A percentile compares a stretch with the other conserved stretches of the same genome.
Evolutionary conservation across 768 basidiomycete genomes (phyloP).

Genomic region (Boletus barrowsii): DNA sequence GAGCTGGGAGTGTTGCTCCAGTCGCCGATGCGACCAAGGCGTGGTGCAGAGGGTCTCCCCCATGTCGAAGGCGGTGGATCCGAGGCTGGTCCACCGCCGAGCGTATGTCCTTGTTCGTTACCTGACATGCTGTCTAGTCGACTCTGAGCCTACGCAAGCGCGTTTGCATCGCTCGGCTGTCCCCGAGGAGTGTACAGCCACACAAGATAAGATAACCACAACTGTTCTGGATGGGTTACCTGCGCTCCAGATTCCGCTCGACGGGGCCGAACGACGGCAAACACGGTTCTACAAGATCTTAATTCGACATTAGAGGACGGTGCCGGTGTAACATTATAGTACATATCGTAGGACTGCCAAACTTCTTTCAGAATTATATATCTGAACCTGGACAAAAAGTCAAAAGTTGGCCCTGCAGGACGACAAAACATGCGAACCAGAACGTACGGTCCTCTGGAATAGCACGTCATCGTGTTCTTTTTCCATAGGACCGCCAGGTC

Average conservation of each 20-base stretch:
- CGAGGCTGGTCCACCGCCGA: conserved; percentile 42
- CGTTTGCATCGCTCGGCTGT: background rate
- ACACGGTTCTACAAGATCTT: too few species aligned
- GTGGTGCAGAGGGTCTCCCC: conserved; percentile 39
- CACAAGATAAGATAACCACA: background rate
- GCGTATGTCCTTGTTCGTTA: conserved; percentile 41
- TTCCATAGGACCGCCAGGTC: background rate
- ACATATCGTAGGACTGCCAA: too few species aligned
- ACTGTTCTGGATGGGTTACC: too few species aligned
- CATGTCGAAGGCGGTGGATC: conserved; percentile 51
- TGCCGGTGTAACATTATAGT: too few species aligned
- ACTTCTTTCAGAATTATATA: too few species aligned
- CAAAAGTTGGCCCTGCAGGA: too few species aligned
- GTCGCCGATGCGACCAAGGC: conserved; percentile 54
- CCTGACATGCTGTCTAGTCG: conserved; percentile 34
- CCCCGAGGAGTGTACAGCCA: conserved; percentile 4
- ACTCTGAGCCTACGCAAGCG: background rate
- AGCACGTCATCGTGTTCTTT: background rate
- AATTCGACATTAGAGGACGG: too few species aligned
- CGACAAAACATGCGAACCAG: too few species aligned
- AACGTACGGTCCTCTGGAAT: background rate
- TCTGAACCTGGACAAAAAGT: too few species aligned
- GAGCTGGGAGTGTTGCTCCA: conserved; percentile 35
- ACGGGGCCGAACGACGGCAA: too few species aligned
- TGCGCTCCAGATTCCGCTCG: too few species aligned